These are phyloP conservation scores for Boletus eberwhitei DNA, from an alignment of 768 basidiomycete genomes.

Conservation along the genomic window DNA sequence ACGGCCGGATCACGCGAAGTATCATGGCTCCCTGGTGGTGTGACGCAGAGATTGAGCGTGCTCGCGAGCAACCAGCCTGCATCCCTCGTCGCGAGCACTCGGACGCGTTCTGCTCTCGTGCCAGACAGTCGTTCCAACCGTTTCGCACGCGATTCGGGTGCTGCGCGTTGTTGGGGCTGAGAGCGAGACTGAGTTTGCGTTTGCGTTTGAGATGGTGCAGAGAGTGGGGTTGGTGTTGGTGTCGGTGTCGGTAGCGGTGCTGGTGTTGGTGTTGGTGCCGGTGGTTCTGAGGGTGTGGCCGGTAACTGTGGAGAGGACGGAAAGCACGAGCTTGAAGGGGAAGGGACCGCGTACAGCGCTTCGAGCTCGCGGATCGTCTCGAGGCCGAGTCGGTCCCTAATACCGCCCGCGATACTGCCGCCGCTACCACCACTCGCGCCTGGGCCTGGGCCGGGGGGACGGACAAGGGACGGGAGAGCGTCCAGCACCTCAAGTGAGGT, in stretches of 20 bases:
- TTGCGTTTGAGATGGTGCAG: neutral
- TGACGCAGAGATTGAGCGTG: slow-evolving; percentile 23
- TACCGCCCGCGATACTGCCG: neutral
- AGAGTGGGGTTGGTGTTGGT: neutral
- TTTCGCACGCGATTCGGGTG: neutral
- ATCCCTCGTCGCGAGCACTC: slow-evolving; percentile 25
- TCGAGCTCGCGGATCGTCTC: slow-evolving; percentile 29
- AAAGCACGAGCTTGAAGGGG: neutral
- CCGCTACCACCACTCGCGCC: neutral
- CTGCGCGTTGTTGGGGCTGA: neutral
- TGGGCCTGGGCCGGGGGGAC: neutral
- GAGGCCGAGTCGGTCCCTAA: slow-evolving; percentile 26
- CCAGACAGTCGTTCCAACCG: slow-evolving; percentile 9
- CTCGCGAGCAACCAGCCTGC: slow-evolving; percentile 28
- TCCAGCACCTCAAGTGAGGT: slow-evolving; percentile 19
- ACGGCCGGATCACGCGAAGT: neutral
- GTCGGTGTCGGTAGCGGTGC: no score
- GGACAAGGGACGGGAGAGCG: neutral
- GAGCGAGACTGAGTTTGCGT: neutral
- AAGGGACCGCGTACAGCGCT: slow-evolving; percentile 10
- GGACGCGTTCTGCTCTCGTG: slow-evolving; percentile 18
- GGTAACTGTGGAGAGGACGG: neutral
- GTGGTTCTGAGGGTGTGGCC: neutral
- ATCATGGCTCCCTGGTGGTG: neutral
- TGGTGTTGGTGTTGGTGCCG: neutral